Evolutionary conservation across 805 yeast genomes (phyloP).

Genomic region (Myxozyma neotropica): DNA sequence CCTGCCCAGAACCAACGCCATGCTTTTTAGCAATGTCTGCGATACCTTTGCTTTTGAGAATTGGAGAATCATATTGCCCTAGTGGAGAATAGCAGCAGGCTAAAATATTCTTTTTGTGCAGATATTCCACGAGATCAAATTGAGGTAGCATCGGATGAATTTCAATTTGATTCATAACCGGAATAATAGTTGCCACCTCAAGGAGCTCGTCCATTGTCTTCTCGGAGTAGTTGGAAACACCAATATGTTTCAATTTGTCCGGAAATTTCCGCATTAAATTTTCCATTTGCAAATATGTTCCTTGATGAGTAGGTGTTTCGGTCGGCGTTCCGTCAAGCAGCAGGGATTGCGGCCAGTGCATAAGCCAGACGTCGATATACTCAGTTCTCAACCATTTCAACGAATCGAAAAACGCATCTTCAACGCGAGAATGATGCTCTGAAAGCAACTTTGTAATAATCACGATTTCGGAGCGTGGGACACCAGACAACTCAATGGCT

Average conservation of each 20-base stretch:
- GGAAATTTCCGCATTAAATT: constrained; percentile 53
- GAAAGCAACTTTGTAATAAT: constrained; percentile 49
- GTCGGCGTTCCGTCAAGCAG: constrained; percentile 45
- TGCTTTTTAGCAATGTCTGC: constrained; percentile 64
- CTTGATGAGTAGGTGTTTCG: constrained; percentile 58
- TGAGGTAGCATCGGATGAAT: constrained; percentile 55
- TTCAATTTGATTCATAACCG: constrained; percentile 71
- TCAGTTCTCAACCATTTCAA: constrained; percentile 65
- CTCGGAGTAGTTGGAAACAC: constrained; percentile 76
- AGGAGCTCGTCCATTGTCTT: constrained; percentile 63
- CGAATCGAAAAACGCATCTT: constrained; percentile 59
- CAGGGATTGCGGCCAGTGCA: constrained; percentile 81
- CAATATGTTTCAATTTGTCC: constrained; percentile 65
- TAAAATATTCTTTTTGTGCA: constrained; percentile 54
- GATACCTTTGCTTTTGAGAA: constrained; percentile 57
- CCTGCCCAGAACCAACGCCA: constrained; percentile 56
- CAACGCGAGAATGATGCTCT: constrained; percentile 47
- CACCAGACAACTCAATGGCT: constrained; percentile 45
- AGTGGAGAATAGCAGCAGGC: constrained; percentile 78
- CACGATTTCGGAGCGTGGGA: constrained; percentile 51
- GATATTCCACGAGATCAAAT: constrained; percentile 52
- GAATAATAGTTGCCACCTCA: constrained; percentile 50
- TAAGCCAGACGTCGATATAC: constrained; percentile 73
- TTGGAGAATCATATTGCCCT: constrained; percentile 68
- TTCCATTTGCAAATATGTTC: constrained; percentile 67